Percentiles rank a stretch among this genome's conserved stretches.
Evolutionary conservation across 306 rosid genomes (phyloP).

Genomic region (Sechiopsis laciniata): DNA sequence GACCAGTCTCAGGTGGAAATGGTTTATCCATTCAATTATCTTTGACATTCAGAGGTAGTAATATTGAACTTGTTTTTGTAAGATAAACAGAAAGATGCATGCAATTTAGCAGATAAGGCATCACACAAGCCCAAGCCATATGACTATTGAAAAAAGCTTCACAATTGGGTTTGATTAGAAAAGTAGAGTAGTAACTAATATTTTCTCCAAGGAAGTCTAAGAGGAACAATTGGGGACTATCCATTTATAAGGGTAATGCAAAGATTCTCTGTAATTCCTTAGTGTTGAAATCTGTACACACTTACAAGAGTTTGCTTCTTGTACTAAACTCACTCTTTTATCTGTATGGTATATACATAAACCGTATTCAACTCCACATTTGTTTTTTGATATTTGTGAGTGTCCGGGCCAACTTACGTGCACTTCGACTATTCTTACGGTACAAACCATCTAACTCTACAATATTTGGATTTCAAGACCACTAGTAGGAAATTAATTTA

Average conservation of each 20-base stretch:
- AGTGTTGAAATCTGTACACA: slow-evolving; percentile 12
- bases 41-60: background rate
- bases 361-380: no score
- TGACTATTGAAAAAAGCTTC: background rate
- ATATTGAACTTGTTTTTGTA: background rate
- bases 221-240: background rate
- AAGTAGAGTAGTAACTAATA: background rate
- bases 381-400: no score
- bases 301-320: background rate
- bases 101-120: background rate
- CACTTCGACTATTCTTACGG: no score
- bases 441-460: no score
- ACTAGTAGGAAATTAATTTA: no score
- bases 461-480: no score
- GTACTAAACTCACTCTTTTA: background rate
- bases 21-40: background rate
- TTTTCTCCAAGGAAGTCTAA: background rate
- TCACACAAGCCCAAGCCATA: background rate
- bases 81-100: background rate
- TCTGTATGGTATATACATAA: background rate
- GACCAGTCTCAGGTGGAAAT: no score
- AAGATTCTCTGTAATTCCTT: background rate
- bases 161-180: background rate
- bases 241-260: background rate
- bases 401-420: no score